Evolutionary conservation across 2,329 filamentous ascomycete genomes (phyloP), one percentile per base, ranked within the genome.

Genomic region (Microsporum audouinii): DNA sequence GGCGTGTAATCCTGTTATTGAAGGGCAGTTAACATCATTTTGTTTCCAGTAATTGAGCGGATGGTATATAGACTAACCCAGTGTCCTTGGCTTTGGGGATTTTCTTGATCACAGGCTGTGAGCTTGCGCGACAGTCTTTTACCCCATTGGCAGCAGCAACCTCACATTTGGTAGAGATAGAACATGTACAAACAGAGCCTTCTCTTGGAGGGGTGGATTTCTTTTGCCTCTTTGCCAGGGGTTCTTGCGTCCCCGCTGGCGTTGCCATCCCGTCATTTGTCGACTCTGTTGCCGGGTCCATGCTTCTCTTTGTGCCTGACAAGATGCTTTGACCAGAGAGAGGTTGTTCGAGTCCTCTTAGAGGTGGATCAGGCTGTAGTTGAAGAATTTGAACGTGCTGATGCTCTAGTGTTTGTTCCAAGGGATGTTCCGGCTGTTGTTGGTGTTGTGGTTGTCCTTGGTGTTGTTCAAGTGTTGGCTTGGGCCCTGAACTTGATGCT

Each of bases 111-210:
- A 29, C 27, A 34, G 27, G 17, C 0, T 17, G 55, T 23, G 34
- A 12, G 4, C 14, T 57, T 41, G 45, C 47, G 12, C 64, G 61
- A 45, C 64, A 66, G 39, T 66, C 64, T 14, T 39, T n/a, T 7
- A 65, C 59, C 17, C 58, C 60, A 41, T 62, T 63, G 23, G 38
- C 36, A 3, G 60, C 60, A 3, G 63, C 62, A 36, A 47, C 57
- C 14, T 31, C 10, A 57, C 64, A 66, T 5, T 62, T 34, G 3
- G 31, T 49, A 2, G 61, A 63, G 23, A 66, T 62, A 8, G 61
- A 55, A 29, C 64, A 66, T 1, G 60, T 66, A 39, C 63, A 66
- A 10, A 27, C 29, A n/a, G 41, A 6, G 4, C n/a, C 31, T 6
- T 59, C 29, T 12, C 34, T 31, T 7, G n/a, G 7, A 36, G 43